Conservation (phyloP, 257 asterid species). For the Schizonepeta tenuifolia region DNA sequence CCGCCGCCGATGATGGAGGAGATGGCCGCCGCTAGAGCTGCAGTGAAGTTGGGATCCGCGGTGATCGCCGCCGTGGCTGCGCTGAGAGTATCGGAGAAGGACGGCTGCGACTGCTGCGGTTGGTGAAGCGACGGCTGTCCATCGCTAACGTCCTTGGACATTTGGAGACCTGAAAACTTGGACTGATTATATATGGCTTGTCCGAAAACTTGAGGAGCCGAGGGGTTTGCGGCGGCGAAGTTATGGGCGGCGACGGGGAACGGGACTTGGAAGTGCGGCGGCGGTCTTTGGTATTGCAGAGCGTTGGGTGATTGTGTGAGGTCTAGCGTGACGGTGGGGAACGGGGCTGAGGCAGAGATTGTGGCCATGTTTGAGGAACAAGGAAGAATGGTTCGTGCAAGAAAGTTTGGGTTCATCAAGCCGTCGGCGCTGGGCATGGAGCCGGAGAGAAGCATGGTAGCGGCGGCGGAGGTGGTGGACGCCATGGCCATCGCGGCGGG, state of each 20-base stretch:
- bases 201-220: conserved; percentile 53
- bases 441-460: conserved; percentile 89
- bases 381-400: conserved; percentile 73
- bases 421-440: conserved; percentile 90
- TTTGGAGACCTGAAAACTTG: conserved; percentile 79
- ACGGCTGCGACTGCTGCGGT: conserved; percentile 31
- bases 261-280: conserved; percentile 59
- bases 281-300: conserved; percentile 49
- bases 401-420: conserved; percentile 71
- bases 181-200: conserved; percentile 71
- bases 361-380: conserved; percentile 85
- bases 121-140: conserved; percentile 9
- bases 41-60: conserved; percentile 84
- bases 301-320: conserved; percentile 74
- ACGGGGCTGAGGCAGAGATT: conserved; percentile 95
- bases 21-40: conserved; percentile 90
- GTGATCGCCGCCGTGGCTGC: conserved; percentile 89
- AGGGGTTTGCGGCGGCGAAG: conserved; percentile 21
- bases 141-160: conserved; percentile 43
- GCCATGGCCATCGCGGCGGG: conserved; percentile 99
- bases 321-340: conserved; percentile 92
- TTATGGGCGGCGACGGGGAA: conserved; percentile 44
- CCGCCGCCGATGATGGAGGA: conserved; percentile 75
- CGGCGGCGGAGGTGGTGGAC: conserved; percentile 92
- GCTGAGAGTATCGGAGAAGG: conserved; percentile 63